Evolutionary conservation across 2,329 filamentous ascomycete genomes (phyloP).

Genomic region (Colletotrichum sp.): DNA sequence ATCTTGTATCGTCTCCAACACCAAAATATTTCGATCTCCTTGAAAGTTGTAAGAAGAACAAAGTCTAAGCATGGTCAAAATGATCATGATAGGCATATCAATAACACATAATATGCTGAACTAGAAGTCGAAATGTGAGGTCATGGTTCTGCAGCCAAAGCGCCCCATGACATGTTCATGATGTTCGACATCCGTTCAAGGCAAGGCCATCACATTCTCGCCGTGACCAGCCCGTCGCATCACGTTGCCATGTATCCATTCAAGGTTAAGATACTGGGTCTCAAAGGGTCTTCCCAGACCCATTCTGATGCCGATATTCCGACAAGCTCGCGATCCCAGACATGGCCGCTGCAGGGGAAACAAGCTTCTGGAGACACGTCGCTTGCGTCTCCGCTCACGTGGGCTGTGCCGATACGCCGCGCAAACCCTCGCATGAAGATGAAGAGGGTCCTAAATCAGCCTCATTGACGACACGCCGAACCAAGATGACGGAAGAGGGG

Average conservation of each 20-base stretch:
- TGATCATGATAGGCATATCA: neutral
- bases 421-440: neutral
- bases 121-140: neutral
- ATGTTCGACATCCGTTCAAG: neutral
- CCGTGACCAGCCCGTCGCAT: neutral
- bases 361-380: neutral
- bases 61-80: neutral
- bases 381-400: neutral
- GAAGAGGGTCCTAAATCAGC: neutral
- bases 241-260: neutral
- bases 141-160: neutral
- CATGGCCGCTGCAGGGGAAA: neutral
- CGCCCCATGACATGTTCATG: neutral
- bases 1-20: neutral
- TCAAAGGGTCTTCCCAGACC: neutral
- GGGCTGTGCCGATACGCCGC: neutral
- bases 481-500: neutral
- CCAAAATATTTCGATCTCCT: neutral
- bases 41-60: neutral
- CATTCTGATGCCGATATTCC: neutral
- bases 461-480: neutral
- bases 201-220: neutral
- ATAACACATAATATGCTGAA: neutral
- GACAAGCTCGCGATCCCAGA: neutral
- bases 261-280: neutral